Evolutionary conservation across 2,329 filamentous ascomycete species (phyloP).

Genomic region (Geosmithia flava): DNA sequence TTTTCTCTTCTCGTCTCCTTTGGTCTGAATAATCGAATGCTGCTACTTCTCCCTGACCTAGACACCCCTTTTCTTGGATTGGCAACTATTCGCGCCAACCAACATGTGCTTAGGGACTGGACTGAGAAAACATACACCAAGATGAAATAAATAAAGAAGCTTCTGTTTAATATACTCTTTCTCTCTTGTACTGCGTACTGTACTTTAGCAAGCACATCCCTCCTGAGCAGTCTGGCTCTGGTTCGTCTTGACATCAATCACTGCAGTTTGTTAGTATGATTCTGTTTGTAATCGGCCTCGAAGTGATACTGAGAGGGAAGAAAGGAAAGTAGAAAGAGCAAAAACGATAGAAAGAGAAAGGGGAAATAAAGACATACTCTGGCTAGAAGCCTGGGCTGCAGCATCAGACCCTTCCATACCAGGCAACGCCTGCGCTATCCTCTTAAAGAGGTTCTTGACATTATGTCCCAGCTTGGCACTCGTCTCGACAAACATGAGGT

Average conservation of each 20-base stretch:
- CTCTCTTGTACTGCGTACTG: neutral
- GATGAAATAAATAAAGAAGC: neutral
- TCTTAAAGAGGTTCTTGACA: constrained; percentile 92
- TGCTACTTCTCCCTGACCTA: too few relatives aligned
- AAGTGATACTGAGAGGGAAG: neutral
- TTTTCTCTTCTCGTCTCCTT: too few relatives aligned
- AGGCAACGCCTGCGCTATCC: constrained; percentile 93
- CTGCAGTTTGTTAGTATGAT: constrained; percentile 8
- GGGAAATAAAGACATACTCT: constrained; percentile 49
- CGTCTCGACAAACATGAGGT: constrained; percentile 98
- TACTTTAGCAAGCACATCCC: constrained; percentile 40
- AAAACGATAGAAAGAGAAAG: neutral
- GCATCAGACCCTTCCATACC: constrained; percentile 91
- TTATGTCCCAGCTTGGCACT: constrained; percentile 97
- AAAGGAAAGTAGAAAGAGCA: neutral
- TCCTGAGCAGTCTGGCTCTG: constrained; percentile 58
- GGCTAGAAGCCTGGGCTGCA: constrained; percentile 57
- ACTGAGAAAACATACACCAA: too few relatives aligned
- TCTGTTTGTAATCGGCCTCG: neutral
- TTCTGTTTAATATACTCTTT: neutral
- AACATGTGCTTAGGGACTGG: too few relatives aligned
- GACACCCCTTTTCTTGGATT: too few relatives aligned
- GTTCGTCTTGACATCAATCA: constrained; percentile 80
- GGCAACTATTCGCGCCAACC: too few relatives aligned
- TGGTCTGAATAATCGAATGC: too few relatives aligned